Percentiles rank a stretch among this genome's conserved stretches.
Conservation (phyloP, 805 yeast genomes). For the Zygoascus flipseniorum region DNA sequence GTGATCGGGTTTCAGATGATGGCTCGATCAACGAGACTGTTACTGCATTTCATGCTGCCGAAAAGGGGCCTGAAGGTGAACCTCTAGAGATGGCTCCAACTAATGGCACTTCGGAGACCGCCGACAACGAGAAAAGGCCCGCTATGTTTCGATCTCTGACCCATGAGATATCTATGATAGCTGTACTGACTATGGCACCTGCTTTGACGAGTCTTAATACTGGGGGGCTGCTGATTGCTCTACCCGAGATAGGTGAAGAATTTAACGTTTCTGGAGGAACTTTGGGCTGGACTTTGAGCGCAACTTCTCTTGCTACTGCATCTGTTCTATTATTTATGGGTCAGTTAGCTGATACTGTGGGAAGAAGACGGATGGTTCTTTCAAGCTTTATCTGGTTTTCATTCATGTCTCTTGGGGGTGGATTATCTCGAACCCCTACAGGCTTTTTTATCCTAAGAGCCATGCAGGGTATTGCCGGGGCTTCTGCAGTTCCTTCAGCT, state of each 20-base stretch:
- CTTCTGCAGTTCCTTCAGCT: slow-evolving; percentile 40
- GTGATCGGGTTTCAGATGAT: background rate
- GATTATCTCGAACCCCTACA: slow-evolving; percentile 24
- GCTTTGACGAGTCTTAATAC: slow-evolving; percentile 34
- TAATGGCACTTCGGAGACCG: background rate
- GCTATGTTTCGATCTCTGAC: slow-evolving; percentile 26
- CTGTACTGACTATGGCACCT: slow-evolving; percentile 32
- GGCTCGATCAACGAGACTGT: background rate
- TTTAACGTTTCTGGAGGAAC: slow-evolving; percentile 34
- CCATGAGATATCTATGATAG: slow-evolving; percentile 31
- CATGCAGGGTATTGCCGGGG: slow-evolving; percentile 36
- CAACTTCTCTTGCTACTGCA: slow-evolving; percentile 37
- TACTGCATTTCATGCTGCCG: background rate
- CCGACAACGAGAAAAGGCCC: slow-evolving; percentile 23
- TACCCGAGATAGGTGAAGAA: slow-evolving; percentile 29
- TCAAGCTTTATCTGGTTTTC: slow-evolving; percentile 30
- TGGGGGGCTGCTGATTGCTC: slow-evolving; percentile 32
- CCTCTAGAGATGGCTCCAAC: background rate
- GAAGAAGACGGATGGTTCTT: slow-evolving; percentile 35
- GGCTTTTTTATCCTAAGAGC: slow-evolving; percentile 36
- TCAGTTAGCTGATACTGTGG: slow-evolving; percentile 40
- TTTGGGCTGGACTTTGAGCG: slow-evolving; percentile 37
- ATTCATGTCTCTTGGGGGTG: slow-evolving; percentile 23
- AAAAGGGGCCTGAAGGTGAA: background rate
- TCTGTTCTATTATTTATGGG: slow-evolving; percentile 38